A percentile compares a stretch with the other conserved stretches of the same genome.
Conservation (phyloP, 108 stramenopile genomes). For the Schizochytrium sp. region DNA sequence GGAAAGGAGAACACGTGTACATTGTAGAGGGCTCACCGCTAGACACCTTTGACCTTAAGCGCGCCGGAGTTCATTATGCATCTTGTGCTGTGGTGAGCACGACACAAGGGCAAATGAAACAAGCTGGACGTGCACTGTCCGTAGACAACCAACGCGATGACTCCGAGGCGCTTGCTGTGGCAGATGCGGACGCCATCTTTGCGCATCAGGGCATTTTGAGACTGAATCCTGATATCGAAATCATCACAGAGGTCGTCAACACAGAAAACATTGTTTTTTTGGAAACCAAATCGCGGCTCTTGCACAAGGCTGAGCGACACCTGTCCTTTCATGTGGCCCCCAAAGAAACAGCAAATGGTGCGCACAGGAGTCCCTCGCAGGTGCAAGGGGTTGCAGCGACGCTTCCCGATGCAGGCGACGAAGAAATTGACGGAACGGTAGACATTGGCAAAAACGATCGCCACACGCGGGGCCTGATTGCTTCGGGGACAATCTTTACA, state of each 20-base stretch:
- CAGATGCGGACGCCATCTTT: constrained; percentile 10
- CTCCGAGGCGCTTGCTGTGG: neutral
- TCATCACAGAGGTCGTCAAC: constrained; percentile 12
- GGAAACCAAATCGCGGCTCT: neutral
- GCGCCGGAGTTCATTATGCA: neutral
- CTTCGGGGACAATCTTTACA: neutral
- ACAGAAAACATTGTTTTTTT: neutral
- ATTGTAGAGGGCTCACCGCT: neutral
- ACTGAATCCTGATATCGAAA: neutral
- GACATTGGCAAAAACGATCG: neutral
- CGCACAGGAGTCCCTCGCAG: neutral
- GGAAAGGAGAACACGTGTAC: neutral
- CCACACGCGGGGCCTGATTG: neutral
- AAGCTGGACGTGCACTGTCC: neutral
- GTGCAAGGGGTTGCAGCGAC: neutral
- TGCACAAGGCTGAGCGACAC: neutral
- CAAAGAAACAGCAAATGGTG: neutral
- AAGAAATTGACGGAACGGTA: neutral
- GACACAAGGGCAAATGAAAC: neutral
- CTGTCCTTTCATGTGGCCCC: neutral
- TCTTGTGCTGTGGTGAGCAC: neutral
- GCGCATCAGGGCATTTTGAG: neutral
- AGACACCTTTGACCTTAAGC: neutral
- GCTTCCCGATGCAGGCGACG: neutral
- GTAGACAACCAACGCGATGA: neutral